Evolutionary conservation across 2,329 filamentous ascomycete species (phyloP).

Genomic region (Teratosphaeria nubilosa): DNA sequence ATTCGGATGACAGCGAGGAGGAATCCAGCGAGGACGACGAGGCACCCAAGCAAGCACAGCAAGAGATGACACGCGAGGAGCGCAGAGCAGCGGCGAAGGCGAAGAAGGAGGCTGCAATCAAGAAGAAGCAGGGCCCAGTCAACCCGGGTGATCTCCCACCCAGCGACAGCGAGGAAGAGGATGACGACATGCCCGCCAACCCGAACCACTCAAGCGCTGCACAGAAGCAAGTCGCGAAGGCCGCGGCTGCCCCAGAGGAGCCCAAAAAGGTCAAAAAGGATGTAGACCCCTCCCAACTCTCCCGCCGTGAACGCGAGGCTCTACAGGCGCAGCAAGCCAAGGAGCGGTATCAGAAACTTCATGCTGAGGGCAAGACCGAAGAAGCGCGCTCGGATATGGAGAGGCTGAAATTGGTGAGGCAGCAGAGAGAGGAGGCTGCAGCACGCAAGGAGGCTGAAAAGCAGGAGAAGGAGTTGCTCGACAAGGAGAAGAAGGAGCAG

Average conservation of each 20-base stretch:
- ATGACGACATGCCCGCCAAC: constrained; percentile 69
- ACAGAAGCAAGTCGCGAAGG: constrained; percentile 54
- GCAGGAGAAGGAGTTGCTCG: constrained; percentile 41
- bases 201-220: constrained; percentile 70
- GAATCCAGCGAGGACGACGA: constrained; percentile 30
- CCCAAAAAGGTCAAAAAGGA: constrained; percentile 46
- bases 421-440: constrained; percentile 76
- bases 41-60: constrained; percentile 28
- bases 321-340: constrained; percentile 78
- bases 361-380: constrained; percentile 92
- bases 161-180: constrained; percentile 50
- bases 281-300: constrained; percentile 46
- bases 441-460: constrained; percentile 64
- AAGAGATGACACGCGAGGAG: constrained; percentile 68
- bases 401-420: constrained; percentile 67
- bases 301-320: constrained; percentile 63
- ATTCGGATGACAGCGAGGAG: constrained; percentile 42
- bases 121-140: constrained; percentile 58
- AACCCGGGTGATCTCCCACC: constrained; percentile 80
- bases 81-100: constrained; percentile 81
- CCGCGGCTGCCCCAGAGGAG: constrained; percentile 13
- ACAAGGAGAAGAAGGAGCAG: constrained; percentile 47
- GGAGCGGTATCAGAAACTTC: constrained; percentile 82
- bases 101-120: constrained; percentile 80
- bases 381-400: constrained; percentile 85